A percentile compares a stretch with the other conserved stretches of the same genome.
Conservation (phyloP, 2,329 filamentous ascomycete genomes). For the Talaromyces marneffei region DNA sequence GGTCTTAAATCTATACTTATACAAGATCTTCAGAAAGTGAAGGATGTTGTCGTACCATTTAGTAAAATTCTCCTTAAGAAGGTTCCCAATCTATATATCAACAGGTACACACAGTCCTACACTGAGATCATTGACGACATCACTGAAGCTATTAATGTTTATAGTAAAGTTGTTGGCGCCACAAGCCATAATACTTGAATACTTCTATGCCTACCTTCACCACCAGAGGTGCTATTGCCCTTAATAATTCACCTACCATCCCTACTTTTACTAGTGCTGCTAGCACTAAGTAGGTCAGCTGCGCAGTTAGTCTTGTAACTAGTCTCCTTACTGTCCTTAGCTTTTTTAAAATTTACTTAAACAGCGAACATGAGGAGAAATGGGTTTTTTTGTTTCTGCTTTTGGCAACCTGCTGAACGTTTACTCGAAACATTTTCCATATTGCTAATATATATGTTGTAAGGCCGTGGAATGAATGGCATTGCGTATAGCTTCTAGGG, state of each 20-base stretch:
- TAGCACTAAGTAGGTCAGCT: slow-evolving; percentile 14
- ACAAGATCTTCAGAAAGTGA: slow-evolving; percentile 18
- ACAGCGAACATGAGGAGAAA: not conserved
- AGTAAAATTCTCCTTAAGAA: too few species aligned
- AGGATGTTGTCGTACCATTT: slow-evolving; percentile 24
- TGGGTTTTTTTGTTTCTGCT: not conserved
- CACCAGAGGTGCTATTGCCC: slow-evolving; percentile 14
- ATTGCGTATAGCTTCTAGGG: too few species aligned
- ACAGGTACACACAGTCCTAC: too few species aligned
- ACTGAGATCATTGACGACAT: too few species aligned
- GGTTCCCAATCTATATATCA: too few species aligned
- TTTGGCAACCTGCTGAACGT: not conserved
- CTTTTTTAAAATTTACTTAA: slow-evolving; percentile 14
- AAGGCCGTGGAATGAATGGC: too few species aligned
- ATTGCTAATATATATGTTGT: slow-evolving; percentile 3
- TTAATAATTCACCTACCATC: too few species aligned
- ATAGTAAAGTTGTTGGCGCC: too few species aligned
- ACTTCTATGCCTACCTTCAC: too few species aligned
- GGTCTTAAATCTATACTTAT: too few species aligned
- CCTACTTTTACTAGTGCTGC: slow-evolving; percentile 17
- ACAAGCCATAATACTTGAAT: too few species aligned
- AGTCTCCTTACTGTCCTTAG: slow-evolving; percentile 17
- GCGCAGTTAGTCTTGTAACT: slow-evolving; percentile 16
- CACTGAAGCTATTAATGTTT: too few species aligned
- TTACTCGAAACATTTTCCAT: not conserved